Base-by-base conservation (phyloP, 2,329 filamentous ascomycete species). In the Cucurbitaria berberidis region DNA sequence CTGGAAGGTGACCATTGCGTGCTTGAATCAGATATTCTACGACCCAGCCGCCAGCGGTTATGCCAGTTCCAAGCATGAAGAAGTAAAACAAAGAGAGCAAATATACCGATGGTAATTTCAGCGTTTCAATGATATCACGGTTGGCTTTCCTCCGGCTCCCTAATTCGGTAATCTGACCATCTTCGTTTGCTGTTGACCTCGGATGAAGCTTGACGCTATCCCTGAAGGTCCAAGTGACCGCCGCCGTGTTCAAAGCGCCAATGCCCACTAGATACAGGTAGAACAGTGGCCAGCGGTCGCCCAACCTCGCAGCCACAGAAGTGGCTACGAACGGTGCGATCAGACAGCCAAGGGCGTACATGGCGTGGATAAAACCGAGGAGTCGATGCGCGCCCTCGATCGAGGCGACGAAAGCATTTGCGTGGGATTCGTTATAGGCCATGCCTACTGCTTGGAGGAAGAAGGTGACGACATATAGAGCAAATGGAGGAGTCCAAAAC, bases 301-400 rank as follows among this genome's bases (percentile, higher is more conserved):
- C 0, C 80, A 79, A 1, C 80, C 38, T 52, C 5, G 64, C 57
- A 16, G 63, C 65, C n/a, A 70, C 59, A 3, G 54, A 48, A 1
- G 66, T 68, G 8, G 65, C 67, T 1, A 69, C 78, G 41, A 88
- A 84, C 0, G 85, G 85, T 0, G 80, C 81, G 3, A 84, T 77
- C 2, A 88, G 76, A 41, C 81, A 82, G 0, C 86, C 85, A 0
- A 81, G 68, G 45, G 75, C 78, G 60, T 86, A 88, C 78, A 84
- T 85, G 8, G 84, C 86, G 56, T 88, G 86, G 15, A 88, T 86
- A 48, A 87, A 82, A 0, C 84, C 82, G 0, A 88, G 75, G 82
- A 84, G 87, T 4, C 84, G 75, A 63, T 88, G 84, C 0, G 84
- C 81, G 15, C 76, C 76, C 9, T 78, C 77, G 0, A 81, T 68